A percentile compares a stretch with the other conserved stretches of the same genome.
These are phyloP conservation scores for Globisporangium acanthophoron DNA, from an alignment of 352 stramenopile genomes.

Conservation along the genomic window DNA sequence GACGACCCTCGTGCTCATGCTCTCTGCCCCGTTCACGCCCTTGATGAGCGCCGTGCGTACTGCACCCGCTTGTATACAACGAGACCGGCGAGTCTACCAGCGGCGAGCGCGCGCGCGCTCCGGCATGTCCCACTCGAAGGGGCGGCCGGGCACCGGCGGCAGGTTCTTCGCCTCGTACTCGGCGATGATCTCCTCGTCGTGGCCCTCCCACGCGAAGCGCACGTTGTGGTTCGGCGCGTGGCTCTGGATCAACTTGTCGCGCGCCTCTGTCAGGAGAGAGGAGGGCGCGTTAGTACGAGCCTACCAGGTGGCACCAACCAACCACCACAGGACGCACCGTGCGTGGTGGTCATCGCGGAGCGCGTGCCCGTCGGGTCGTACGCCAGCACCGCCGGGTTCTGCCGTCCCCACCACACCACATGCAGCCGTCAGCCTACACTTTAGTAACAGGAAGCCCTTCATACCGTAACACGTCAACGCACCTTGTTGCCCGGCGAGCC, in stretches of 20 bases:
- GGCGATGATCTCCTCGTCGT: conserved; percentile 68
- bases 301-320: too few relatives aligned
- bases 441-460: too few relatives aligned
- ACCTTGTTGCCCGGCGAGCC: conserved; percentile 82
- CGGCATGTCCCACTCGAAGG: conserved; percentile 69
- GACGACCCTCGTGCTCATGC: too few relatives aligned
- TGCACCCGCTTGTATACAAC: too few relatives aligned
- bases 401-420: neutral
- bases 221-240: conserved; percentile 72
- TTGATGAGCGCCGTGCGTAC: too few relatives aligned
- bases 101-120: conserved; percentile 51
- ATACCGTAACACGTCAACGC: too few relatives aligned
- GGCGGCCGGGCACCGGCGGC: conserved; percentile 57
- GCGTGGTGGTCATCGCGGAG: conserved; percentile 82
- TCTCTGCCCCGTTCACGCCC: too few relatives aligned
- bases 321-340: conserved; percentile 25
- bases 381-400: conserved; percentile 77
- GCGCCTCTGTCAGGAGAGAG: conserved; percentile 27
- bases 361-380: conserved; percentile 85
- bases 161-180: conserved; percentile 73
- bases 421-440: neutral
- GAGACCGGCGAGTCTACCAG: conserved; percentile 36
- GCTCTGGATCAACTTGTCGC: conserved; percentile 66
- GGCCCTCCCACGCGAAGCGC: conserved; percentile 74
- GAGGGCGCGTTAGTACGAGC: neutral